Conservation (phyloP, 208 protist species). For the Leishmania tarentolae region DNA sequence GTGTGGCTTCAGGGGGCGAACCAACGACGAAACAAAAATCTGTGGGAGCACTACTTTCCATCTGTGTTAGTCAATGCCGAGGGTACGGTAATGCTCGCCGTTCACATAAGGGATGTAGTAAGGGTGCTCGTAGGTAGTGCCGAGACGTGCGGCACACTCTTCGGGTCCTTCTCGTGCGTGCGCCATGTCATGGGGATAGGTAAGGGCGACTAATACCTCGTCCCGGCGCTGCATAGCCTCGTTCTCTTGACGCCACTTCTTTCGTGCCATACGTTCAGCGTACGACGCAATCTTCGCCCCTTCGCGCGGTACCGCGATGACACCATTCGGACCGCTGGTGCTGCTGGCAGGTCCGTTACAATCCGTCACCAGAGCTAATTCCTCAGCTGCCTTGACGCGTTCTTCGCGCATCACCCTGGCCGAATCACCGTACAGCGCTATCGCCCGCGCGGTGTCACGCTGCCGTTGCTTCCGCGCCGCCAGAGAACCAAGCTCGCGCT, state of each 20-base stretch:
- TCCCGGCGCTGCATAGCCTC: slow-evolving; percentile 50
- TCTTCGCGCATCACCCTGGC: slow-evolving; percentile 3
- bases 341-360: neutral
- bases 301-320: neutral
- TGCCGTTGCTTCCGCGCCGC: slow-evolving; percentile 30
- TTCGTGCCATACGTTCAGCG: neutral
- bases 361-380: neutral
- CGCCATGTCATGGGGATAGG: slow-evolving; percentile 27
- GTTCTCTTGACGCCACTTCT: slow-evolving; percentile 22
- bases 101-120: slow-evolving; percentile 40
- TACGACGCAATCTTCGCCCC: neutral
- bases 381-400: neutral
- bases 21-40: too few relatives aligned
- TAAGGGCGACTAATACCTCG: slow-evolving; percentile 40
- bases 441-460: slow-evolving; percentile 20
- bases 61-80: slow-evolving; percentile 35
- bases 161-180: slow-evolving; percentile 39
- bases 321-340: neutral
- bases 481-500: slow-evolving; percentile 38
- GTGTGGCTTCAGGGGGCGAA: neutral
- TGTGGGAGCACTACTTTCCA: too few relatives aligned
- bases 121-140: slow-evolving; percentile 41
- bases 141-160: slow-evolving; percentile 22
- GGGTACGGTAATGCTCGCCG: slow-evolving; percentile 26
- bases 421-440: slow-evolving; percentile 43